Evolutionary conservation across 371 early-diverging fungal species (phyloP).

Genomic region (Actinomucor elegans): DNA sequence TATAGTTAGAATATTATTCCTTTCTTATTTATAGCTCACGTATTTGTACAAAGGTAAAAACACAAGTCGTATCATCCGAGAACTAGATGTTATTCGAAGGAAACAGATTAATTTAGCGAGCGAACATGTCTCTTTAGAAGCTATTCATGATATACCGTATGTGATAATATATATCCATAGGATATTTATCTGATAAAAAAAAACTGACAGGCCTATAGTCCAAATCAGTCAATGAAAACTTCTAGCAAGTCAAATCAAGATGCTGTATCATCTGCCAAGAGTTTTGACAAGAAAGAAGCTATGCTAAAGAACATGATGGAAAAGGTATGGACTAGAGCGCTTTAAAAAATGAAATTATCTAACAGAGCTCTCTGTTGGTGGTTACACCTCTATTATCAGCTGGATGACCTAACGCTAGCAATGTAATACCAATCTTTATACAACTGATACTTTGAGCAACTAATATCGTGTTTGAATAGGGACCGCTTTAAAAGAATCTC

Average conservation of each 20-base stretch:
- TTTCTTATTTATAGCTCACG: too few relatives aligned
- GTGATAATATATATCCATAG: neutral
- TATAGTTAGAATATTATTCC: too few relatives aligned
- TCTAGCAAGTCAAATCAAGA: neutral
- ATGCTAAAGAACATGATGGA: slow-evolving; percentile 22
- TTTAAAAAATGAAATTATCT: too few relatives aligned
- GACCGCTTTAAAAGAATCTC: slow-evolving; percentile 13
- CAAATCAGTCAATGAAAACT: neutral
- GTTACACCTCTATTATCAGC: slow-evolving; percentile 1
- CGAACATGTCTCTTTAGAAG: slow-evolving; percentile 22
- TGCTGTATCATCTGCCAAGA: neutral
- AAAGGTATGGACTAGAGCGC: too few relatives aligned
- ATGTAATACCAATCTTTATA: too few relatives aligned
- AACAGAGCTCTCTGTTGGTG: too few relatives aligned
- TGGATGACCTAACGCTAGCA: slow-evolving; percentile 22
- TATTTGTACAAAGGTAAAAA: slow-evolving; percentile 13
- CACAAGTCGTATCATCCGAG: slow-evolving; percentile 11
- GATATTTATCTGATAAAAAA: neutral
- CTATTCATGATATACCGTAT: slow-evolving; percentile 21
- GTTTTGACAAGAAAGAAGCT: slow-evolving; percentile 18
- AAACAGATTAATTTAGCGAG: slow-evolving; percentile 24
- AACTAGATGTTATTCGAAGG: slow-evolving; percentile 22
- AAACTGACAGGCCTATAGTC: neutral
- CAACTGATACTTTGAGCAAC: too few relatives aligned
- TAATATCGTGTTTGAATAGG: too few relatives aligned